Evolutionary conservation across 352 stramenopile species (phyloP).

Genomic region (Phytophthora brassicae): DNA sequence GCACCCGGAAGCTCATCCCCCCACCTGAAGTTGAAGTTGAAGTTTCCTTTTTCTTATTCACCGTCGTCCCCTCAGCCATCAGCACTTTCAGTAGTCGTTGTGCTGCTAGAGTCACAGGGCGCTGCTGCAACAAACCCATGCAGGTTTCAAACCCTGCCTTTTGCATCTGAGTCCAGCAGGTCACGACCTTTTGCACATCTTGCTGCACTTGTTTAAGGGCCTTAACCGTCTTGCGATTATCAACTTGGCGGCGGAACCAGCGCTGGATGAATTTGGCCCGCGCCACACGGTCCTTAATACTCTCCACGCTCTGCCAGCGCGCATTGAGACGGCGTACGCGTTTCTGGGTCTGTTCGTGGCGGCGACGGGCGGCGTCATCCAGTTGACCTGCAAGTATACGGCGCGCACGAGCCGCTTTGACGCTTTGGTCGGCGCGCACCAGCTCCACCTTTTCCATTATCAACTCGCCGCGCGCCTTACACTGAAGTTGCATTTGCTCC

Average conservation of each 20-base stretch:
- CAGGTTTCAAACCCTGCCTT: constrained; percentile 50
- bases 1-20: constrained; percentile 54
- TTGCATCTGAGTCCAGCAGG: constrained; percentile 47
- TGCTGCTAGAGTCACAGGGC: constrained; percentile 47
- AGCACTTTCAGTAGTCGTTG: constrained; percentile 59
- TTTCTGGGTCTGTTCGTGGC: constrained; percentile 52
- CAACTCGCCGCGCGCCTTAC: constrained; percentile 42
- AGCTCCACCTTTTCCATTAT: constrained; percentile 60
- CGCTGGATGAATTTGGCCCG: constrained; percentile 75
- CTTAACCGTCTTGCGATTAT: constrained; percentile 39
- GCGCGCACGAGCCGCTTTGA: constrained; percentile 38
- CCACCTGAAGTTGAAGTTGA: constrained; percentile 10
- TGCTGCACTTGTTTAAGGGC: constrained; percentile 37
- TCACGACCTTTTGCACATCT: constrained; percentile 43
- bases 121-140: constrained; percentile 67
- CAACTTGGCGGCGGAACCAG: constrained; percentile 62
- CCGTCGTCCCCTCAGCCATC: constrained; percentile 25
- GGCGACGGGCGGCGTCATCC: constrained; percentile 45
- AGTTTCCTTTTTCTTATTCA: constrained; percentile 5
- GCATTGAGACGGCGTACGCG: constrained; percentile 50
- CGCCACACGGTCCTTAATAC: constrained; percentile 60
- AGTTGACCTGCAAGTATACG: constrained; percentile 50
- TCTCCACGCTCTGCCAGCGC: constrained; percentile 74
- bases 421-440: constrained; percentile 47
- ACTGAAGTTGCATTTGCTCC: constrained; percentile 45